Conservation (phyloP, 2,329 filamentous ascomycete genomes). For the Epichloe scottii region DNA sequence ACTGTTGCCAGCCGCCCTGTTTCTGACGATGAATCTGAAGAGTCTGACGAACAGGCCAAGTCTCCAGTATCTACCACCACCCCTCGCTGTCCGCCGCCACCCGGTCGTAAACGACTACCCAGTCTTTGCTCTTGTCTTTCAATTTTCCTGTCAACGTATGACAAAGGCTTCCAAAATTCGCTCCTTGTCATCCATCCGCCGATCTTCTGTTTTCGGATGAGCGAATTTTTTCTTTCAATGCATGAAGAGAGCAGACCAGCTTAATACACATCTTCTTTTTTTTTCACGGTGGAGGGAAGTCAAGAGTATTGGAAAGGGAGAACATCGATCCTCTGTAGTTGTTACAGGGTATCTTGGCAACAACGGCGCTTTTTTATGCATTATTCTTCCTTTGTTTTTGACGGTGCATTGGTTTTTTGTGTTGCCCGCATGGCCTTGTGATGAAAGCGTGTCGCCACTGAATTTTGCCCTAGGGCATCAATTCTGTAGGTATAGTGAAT, state of each 20-base stretch:
- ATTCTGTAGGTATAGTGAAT: not conserved
- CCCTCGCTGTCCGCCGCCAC: constrained; percentile 12
- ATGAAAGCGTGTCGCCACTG: not conserved
- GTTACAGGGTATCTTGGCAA: constrained; percentile 1
- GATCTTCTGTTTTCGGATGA: not conserved
- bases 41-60: constrained; percentile 21
- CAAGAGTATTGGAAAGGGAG: not conserved
- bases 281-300: not conserved
- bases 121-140: not conserved
- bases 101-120: constrained; percentile 7
- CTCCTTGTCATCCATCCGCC: not conserved
- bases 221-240: not conserved
- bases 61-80: constrained; percentile 3
- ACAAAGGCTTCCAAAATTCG: not conserved
- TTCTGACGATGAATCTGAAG: constrained; percentile 41
- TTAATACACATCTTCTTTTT: not conserved
- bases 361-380: constrained; percentile 1
- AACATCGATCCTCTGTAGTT: not conserved
- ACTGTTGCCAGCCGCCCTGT: constrained; percentile 31
- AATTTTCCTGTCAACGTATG: not conserved
- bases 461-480: no score
- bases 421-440: not conserved
- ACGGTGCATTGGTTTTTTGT: not conserved
- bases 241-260: not conserved
- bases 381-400: not conserved